Evolutionary conservation across 2,329 filamentous ascomycete genomes (phyloP).

Genomic region (Penicillium sclerotigenum): DNA sequence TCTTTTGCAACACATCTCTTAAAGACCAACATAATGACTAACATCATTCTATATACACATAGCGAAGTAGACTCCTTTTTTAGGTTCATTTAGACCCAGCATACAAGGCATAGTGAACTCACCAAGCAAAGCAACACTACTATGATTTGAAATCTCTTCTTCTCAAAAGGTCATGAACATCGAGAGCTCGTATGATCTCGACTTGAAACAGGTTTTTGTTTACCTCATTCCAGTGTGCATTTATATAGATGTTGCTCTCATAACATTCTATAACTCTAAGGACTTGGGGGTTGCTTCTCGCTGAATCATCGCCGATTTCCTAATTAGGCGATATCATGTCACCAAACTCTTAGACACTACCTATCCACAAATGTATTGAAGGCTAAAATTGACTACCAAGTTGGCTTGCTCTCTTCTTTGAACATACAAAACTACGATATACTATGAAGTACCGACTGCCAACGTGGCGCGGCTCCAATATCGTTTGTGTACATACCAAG

Average conservation of each 20-base stretch:
- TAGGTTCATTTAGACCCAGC: neutral
- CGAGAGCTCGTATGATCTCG: neutral
- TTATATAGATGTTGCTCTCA: neutral
- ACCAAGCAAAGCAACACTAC: neutral
- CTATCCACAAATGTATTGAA: neutral
- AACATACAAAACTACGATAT: neutral
- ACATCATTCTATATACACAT: neutral
- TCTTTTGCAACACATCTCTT: too few relatives aligned
- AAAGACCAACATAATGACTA: too few relatives aligned
- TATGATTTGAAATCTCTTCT: neutral
- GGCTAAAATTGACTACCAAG: neutral
- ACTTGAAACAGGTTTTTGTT: neutral
- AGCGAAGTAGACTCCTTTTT: neutral
- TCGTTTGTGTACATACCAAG: neutral
- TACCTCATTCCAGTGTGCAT: neutral
- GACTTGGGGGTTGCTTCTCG: neutral
- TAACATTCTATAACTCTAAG: neutral
- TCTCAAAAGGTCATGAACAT: neutral
- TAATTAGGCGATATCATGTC: neutral
- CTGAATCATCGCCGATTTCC: neutral
- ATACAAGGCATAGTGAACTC: neutral
- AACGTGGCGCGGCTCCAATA: slow-evolving; percentile 1
- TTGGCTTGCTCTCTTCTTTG: neutral
- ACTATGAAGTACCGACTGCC: neutral
- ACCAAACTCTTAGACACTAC: neutral